Evolutionary conservation across 2,329 filamentous ascomycete species (phyloP), one percentile per base, ranked within the genome.

Genomic region (Calonectria pseudoturangicola): DNA sequence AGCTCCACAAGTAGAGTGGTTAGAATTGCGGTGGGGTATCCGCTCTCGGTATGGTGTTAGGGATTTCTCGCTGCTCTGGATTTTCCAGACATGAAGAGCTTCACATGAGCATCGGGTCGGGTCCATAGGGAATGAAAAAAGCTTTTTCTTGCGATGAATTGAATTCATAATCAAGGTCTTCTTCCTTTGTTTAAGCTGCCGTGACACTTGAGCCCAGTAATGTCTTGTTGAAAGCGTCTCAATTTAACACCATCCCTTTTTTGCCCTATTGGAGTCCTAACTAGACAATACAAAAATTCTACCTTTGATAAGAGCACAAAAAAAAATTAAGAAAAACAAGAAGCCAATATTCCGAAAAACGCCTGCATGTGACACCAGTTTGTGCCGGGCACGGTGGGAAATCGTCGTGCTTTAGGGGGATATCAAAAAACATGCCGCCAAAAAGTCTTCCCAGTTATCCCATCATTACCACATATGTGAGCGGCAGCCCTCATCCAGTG

Each of bases 1-100:
- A 96, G 90, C 95, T 98, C 88, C 94, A 97, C 93, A 98, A 98
- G 92, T 98, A 98, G 90, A 91, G 64, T 74, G 73, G 71, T 74
- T 74, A 68, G 74, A 75, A 72, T 67, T 68, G 75, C 74, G 75
- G 68, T 56, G 69, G 75, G 75, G 70, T 73, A 75, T 75, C 65
- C 77, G 76, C 77, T 81, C 76, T 79, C 75, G 80, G 81, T 78
- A 81, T 81, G 82, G 83, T 84, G 83, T 85, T 84, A 81, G 80
- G 81, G 82, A 81, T 82, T 83, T 82, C 80, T 82, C 80, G 74
- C 74, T 78, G 75, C 81, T 79, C 82, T 81, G 81, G 81, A 77
- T 77, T 82, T 81, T 82, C 75, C 80, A 73, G 80, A 78, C 80
- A 82, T 81, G 76, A 83, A 81, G 81, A 83, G 80, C 81, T 84